Conservation (phyloP, 768 basidiomycete species). For the Pulveroboletus sp. region DNA sequence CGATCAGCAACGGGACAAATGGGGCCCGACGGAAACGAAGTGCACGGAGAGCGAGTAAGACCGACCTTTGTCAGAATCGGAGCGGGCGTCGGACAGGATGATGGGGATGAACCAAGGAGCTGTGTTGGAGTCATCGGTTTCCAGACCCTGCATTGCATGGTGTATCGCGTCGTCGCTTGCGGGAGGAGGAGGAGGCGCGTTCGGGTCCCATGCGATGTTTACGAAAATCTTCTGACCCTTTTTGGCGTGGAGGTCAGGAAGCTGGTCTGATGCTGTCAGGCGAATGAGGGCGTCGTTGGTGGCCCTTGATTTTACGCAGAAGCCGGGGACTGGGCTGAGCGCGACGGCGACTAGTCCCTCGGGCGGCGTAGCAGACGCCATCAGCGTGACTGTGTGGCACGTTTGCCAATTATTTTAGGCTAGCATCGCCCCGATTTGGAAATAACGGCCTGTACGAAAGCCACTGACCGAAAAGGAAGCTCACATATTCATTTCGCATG, state of each 20-base stretch:
- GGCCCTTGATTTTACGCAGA: conserved; percentile 61
- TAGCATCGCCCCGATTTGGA: conserved; percentile 4
- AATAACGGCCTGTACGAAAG: background rate
- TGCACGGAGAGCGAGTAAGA: conserved; percentile 8
- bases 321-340: conserved; percentile 60
- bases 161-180: conserved; percentile 53
- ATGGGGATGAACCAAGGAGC: conserved; percentile 64
- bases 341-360: conserved; percentile 20
- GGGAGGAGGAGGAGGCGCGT: conserved; percentile 66
- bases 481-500: background rate
- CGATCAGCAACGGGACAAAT: background rate
- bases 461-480: background rate
- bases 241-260: conserved; percentile 29
- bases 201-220: conserved; percentile 66
- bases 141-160: conserved; percentile 51
- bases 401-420: too few relatives aligned
- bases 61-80: conserved; percentile 68
- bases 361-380: conserved; percentile 16
- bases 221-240: conserved; percentile 63
- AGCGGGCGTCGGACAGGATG: conserved; percentile 58
- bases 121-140: conserved; percentile 35
- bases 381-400: conserved; percentile 6
- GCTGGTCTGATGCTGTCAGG: conserved; percentile 8
- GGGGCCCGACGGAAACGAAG: conserved; percentile 2
- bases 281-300: conserved; percentile 35